Base-by-base conservation (phyloP, 805 yeast genomes). In the Jamesozyma lodderae region DNA sequence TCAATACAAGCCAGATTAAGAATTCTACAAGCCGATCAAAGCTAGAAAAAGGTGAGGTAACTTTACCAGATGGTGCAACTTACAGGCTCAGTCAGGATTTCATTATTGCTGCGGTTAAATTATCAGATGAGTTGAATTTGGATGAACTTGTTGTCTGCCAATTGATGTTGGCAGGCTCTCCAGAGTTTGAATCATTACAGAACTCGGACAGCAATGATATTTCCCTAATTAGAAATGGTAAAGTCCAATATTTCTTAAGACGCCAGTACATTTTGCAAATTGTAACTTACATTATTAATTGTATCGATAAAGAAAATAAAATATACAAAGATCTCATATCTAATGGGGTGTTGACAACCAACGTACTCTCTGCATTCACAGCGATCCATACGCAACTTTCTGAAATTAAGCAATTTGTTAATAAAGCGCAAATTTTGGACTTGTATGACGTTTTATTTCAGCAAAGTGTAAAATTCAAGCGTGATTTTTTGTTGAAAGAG, bases 81-180 rank as follows among this genome's bases (percentile, higher is more conserved):
- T 79, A 72, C 48, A 72, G 72, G 42, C 58, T 88, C 23, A 85
- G 82, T 52, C 66, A 73, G 33, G 73, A 75, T 27, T 88, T 86
- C 48, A 67, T 81, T 28, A 68, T 75, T 37, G 67, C 72, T 4
- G 71, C 86, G 1, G 65, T 77, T 4, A 65, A 67, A 18, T 52
- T 81, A 14, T 64, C 88, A 0, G 83, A 77, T 45, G 77, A 76
- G 27, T 66, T 90, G 37, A 67, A 82, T 35, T 64, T 90, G 36
- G 94, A 90, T 58, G 96, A 90, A 55, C 37, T 82, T 21, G 66
- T 73, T 2, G 72, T 84, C 1, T 92, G 94, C 1, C 83, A 86
- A 52, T 53, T 84, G 20, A 66, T 88, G 49, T 62, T 62, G 9
- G 64, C 72, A 2, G 27, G 36, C 17, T 52, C 27, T 54, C 55